Evolutionary conservation across 106 monocot species (phyloP).

Genomic region (Iris macrosiphon): DNA sequence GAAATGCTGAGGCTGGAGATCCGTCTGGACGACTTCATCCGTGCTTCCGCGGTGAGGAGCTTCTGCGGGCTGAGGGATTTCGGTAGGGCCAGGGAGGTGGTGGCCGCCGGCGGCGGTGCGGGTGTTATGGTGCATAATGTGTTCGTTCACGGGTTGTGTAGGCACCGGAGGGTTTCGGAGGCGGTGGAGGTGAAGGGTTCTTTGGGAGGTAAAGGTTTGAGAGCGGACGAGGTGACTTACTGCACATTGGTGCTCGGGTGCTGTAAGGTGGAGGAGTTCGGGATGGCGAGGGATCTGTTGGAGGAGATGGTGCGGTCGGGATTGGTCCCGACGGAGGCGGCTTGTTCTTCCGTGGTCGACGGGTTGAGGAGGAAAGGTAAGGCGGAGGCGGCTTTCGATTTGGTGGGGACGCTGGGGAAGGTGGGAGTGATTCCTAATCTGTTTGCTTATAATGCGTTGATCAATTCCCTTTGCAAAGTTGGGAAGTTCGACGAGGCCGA

Average conservation of each 20-base stretch:
- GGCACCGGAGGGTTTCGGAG: conserved; percentile 38
- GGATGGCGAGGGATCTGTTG: conserved; percentile 27
- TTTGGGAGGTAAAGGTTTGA: conserved; percentile 36
- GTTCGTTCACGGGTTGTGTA: conserved; percentile 86
- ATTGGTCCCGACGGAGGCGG: conserved; percentile 58
- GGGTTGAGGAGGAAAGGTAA: conserved; percentile 56
- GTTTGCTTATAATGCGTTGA: conserved; percentile 84
- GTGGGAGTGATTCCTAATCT: conserved; percentile 64
- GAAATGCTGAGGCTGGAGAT: conserved; percentile 15
- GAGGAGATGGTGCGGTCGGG: conserved; percentile 60
- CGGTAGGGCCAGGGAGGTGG: conserved; percentile 30
- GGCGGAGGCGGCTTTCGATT: conserved; percentile 59
- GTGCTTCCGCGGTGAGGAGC: conserved; percentile 46
- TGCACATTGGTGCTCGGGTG: conserved; percentile 61
- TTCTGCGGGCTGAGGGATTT: conserved; percentile 74
- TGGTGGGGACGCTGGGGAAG: conserved; percentile 49
- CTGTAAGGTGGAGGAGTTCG: conserved; percentile 47
- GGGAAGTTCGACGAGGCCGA: conserved; percentile 63
- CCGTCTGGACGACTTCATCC: conserved; percentile 45
- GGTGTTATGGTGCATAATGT: conserved; percentile 60
- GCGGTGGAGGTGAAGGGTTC: conserved; percentile 53
- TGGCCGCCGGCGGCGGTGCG: conserved; percentile 39
- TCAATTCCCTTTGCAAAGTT: conserved; percentile 76
- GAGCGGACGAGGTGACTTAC: conserved; percentile 75
- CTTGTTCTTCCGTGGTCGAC: conserved; percentile 56